Evolutionary conservation across 2,329 filamentous ascomycete species (phyloP).

Genomic region (Paramyrothecium sp.): DNA sequence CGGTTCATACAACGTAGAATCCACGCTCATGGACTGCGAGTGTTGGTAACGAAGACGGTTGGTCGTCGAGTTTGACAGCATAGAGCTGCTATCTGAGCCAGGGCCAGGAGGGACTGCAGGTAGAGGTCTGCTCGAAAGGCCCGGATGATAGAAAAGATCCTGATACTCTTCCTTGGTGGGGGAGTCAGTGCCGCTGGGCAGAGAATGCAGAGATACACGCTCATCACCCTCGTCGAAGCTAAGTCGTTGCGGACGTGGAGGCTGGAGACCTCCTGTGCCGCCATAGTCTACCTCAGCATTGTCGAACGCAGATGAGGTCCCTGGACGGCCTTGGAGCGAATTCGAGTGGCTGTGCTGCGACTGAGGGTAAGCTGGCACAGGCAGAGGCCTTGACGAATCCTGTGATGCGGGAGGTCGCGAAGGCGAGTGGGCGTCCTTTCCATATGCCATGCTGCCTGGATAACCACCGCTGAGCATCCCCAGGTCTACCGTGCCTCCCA

Average conservation of each 20-base stretch:
- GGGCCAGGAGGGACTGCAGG: conserved; percentile 60
- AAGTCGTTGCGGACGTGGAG: conserved; percentile 69
- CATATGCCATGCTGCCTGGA: conserved; percentile 50
- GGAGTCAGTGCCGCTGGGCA: conserved; percentile 61
- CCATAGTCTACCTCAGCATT: conserved; percentile 80
- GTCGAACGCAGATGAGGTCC: conserved; percentile 39
- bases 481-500: conserved; percentile 65
- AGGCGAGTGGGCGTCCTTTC: conserved; percentile 42
- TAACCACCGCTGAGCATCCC: conserved; percentile 73
- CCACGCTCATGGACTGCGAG: conserved; percentile 46
- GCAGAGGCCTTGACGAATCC: conserved; percentile 47
- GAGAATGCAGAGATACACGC: conserved; percentile 55
- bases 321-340: conserved; percentile 21
- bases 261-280: conserved; percentile 84
- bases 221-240: conserved; percentile 96
- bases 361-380: conserved; percentile 38
- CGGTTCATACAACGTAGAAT: conserved; percentile 37
- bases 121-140: conserved; percentile 64
- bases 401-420: conserved; percentile 36
- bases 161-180: conserved; percentile 72
- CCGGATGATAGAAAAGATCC: conserved; percentile 93
- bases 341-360: conserved; percentile 21
- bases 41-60: conserved; percentile 45
- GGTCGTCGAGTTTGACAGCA: conserved; percentile 44
- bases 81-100: conserved; percentile 59